These are phyloP conservation scores for Ogataea allantospora DNA, from an alignment of 805 yeast genomes.

Conservation along the genomic window DNA sequence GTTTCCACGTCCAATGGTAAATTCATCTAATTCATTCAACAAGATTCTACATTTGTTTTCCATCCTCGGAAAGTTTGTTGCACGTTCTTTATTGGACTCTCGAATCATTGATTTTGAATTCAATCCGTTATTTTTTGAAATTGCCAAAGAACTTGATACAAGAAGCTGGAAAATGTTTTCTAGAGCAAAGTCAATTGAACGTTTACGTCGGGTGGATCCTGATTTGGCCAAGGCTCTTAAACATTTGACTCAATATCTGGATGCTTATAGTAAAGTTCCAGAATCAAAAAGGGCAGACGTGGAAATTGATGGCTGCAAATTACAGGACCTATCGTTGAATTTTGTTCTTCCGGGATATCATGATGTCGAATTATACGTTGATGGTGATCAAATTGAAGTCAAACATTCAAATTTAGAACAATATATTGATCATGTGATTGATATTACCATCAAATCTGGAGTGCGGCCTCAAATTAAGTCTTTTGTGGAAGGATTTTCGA, in stretches of 20 bases:
- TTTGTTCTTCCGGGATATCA: constrained; percentile 80
- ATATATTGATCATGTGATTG: constrained; percentile 58
- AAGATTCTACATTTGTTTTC: constrained; percentile 54
- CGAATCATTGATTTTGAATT: constrained; percentile 81
- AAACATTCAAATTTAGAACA: constrained; percentile 51
- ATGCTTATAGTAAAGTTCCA: constrained; percentile 15
- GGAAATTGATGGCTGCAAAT: constrained; percentile 29
- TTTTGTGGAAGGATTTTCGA: constrained; percentile 77
- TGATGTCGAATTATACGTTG: constrained; percentile 51
- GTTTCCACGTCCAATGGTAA: constrained; percentile 64
- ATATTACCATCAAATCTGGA: constrained; percentile 61
- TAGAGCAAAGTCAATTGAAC: constrained; percentile 30
- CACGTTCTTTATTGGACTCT: constrained; percentile 84
- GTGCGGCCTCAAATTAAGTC: constrained; percentile 60
- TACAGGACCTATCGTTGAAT: constrained; percentile 57
- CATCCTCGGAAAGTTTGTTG: constrained; percentile 77
- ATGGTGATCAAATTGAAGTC: constrained; percentile 54
- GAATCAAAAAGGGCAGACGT: constrained; percentile 12
- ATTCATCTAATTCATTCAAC: constrained; percentile 23
- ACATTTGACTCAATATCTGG: constrained; percentile 45
- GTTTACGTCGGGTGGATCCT: constrained; percentile 53
- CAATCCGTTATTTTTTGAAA: constrained; percentile 65
- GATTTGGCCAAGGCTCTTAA: constrained; percentile 56
- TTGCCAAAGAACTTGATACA: constrained; percentile 42
- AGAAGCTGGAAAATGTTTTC: constrained; percentile 8